A percentile compares a stretch with the other conserved stretches of the same genome.
Evolutionary conservation across 257 asterid species (phyloP).

Genomic region (Hygrophila difformis): DNA sequence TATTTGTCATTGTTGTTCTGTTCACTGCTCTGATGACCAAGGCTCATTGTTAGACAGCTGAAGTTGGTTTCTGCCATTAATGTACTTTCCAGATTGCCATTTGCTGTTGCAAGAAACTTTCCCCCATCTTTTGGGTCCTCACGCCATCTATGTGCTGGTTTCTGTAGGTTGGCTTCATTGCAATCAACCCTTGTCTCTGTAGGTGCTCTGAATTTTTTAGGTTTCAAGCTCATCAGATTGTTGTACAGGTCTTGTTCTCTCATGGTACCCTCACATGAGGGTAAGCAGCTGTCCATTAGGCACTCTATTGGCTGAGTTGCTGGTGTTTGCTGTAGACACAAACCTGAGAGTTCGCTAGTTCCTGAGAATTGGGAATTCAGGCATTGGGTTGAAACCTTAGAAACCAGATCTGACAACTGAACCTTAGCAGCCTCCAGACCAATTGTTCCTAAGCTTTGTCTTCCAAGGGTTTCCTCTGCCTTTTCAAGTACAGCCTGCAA

Average conservation of each 20-base stretch:
- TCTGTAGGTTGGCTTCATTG: slow-evolving; percentile 28
- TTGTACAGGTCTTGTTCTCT: slow-evolving; percentile 53
- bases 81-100: slow-evolving; percentile 31
- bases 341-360: slow-evolving; percentile 44
- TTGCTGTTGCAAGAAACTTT: slow-evolving; percentile 20
- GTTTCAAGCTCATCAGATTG: slow-evolving; percentile 29
- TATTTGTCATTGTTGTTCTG: slow-evolving; percentile 28
- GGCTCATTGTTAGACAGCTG: slow-evolving; percentile 50
- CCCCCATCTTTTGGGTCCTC: slow-evolving; percentile 37
- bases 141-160: slow-evolving; percentile 38
- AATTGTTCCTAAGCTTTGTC: too few species aligned
- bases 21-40: slow-evolving; percentile 44
- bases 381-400: slow-evolving; percentile 74
- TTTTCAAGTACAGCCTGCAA: too few species aligned
- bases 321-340: slow-evolving; percentile 44
- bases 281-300: slow-evolving; percentile 68
- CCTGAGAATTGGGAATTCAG: slow-evolving; percentile 58
- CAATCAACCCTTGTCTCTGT: slow-evolving; percentile 25
- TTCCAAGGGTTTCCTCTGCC: too few species aligned
- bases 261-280: slow-evolving; percentile 53
- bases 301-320: slow-evolving; percentile 50
- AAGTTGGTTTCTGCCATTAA: slow-evolving; percentile 27
- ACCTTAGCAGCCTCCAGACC: slow-evolving; percentile 76
- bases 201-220: slow-evolving; percentile 29
- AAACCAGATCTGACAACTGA: slow-evolving; percentile 68